These are phyloP conservation scores for Gossypium arboreum DNA, from an alignment of 345 rosid genomes.

Conservation along the genomic window DNA sequence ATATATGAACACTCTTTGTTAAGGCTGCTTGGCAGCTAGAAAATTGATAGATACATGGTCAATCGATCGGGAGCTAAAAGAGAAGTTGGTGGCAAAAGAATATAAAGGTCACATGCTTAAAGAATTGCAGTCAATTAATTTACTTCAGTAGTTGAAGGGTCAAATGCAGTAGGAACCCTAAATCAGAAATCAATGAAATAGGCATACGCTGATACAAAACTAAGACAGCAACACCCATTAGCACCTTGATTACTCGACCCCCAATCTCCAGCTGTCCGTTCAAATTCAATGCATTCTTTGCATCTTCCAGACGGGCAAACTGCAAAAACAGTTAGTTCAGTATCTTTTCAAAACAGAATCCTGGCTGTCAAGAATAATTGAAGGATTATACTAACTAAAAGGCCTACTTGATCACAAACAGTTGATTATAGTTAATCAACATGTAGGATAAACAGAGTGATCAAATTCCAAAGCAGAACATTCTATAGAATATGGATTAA, in stretches of 20 bases:
- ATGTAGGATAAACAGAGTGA: background rate
- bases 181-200: background rate
- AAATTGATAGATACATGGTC: background rate
- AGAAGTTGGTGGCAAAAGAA: background rate
- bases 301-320: slow-evolving; percentile 96
- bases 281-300: slow-evolving; percentile 78
- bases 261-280: slow-evolving; percentile 92
- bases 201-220: background rate
- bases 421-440: background rate
- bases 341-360: background rate
- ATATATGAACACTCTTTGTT: background rate
- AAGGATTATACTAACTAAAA: background rate
- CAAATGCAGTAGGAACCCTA: background rate
- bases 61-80: background rate
- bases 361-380: background rate
- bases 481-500: background rate
- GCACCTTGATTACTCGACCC: slow-evolving; percentile 83
- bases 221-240: background rate
- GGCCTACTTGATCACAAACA: background rate
- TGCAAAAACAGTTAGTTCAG: slow-evolving; percentile 20
- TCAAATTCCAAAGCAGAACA: background rate
- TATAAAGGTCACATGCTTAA: background rate
- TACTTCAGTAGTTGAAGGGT: background rate
- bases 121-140: background rate
- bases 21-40: background rate